Evolutionary conservation across 1,284 basidiomycete genomes (phyloP), one percentile per base, ranked within the genome.

Genomic region (Polyporus tsugae): DNA sequence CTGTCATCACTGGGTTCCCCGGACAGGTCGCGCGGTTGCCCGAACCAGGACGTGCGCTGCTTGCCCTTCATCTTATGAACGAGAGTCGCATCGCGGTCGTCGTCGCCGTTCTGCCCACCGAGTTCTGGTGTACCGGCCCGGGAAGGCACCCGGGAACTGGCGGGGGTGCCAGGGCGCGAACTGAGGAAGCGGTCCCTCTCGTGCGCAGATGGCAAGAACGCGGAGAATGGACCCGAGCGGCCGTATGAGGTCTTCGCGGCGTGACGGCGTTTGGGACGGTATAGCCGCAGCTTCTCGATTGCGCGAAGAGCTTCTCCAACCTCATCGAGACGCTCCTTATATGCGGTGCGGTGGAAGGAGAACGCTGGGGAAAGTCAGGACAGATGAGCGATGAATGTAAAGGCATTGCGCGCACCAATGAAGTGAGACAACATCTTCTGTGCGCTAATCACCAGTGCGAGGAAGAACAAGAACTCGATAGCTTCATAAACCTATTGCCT

Each of bases 311-410:
- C 82, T 62, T 84, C 80, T 59, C 83, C 81, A 2, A 93, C 84
- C 25, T 83, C 80, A 11, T 88, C 85, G 17, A 94, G 82, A 63
- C 93, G 91, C 44, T 95, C 93, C 70, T 86, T 86, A 76, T 90
- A 95, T 15, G 93, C 93, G 9, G 87, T 90, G 58, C 84, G 86
- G 77, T 95, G 93, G 80, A 95, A 95, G 33, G 86, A 83, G 73
- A 91, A 91, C 0, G 91, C 91, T 85, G 42, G 7, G 39, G 15
- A 25, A 15, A 19, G 39, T 62, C 2, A 29, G 44, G 25, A 36
- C 9, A 0, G 35, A 38, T 25, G 25, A n/a, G 38, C 17, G 3
- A 22, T 22, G 10, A 4, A 29, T 7, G 59, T 42, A 11, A 36
- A 35, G 11, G 1, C 13, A 35, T 10, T 19, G 6, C 13, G 36